A percentile compares a stretch with the other conserved stretches of the same genome.
phyloP scores from a whole-genome alignment of 1,139 yeast genomes.

The Wickerhamomyces sp. region DNA sequence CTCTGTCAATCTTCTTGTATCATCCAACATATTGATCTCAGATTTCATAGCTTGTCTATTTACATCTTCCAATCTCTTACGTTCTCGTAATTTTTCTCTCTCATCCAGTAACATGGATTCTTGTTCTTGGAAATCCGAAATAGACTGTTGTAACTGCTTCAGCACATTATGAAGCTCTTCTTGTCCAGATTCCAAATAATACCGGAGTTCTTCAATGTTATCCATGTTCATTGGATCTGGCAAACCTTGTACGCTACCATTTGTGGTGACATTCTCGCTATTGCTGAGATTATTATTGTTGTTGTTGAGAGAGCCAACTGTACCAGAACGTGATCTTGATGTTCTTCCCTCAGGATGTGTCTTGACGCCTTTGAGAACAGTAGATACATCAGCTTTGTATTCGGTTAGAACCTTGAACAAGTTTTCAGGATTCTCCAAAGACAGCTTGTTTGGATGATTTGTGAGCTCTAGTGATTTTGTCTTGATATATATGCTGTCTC shows the following conservation, averaged over 20 bases:
- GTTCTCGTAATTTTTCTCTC: conserved; percentile 36
- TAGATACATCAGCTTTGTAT: conserved; percentile 15
- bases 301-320: conserved; percentile 19
- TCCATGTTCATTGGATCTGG: conserved; percentile 22
- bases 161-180: conserved; percentile 41
- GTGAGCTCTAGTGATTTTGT: conserved; percentile 27
- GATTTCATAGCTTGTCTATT: conserved; percentile 40
- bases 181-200: conserved; percentile 43
- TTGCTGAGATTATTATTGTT: too few species aligned
- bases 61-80: conserved; percentile 44
- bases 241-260: conserved; percentile 11
- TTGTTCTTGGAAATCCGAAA: conserved; percentile 37
- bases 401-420: conserved; percentile 22
- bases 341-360: conserved; percentile 9
- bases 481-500: conserved; percentile 40
- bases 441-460: conserved; percentile 9
- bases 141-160: conserved; percentile 34
- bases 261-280: conserved; percentile 9
- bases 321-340: conserved; percentile 31
- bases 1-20: conserved; percentile 29
- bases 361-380: conserved; percentile 18
- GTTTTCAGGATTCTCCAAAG: conserved; percentile 22
- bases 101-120: conserved; percentile 35
- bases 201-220: conserved; percentile 45
- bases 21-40: conserved; percentile 46